These are phyloP conservation scores for Talaromyces atroroseus DNA, from an alignment of 2,329 filamentous ascomycete species.

Conservation along the genomic window DNA sequence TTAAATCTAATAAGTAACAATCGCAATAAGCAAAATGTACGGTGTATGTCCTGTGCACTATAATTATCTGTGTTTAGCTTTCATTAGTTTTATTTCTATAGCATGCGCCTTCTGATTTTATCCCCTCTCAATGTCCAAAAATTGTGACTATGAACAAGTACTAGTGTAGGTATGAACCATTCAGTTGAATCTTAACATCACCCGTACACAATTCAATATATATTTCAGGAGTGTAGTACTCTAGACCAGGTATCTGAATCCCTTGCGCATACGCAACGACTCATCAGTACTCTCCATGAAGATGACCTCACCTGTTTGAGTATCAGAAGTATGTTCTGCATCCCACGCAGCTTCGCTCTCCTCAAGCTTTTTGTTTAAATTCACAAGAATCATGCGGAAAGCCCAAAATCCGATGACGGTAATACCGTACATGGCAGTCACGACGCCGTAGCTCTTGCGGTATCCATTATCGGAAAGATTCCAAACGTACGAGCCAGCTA, in stretches of 20 bases:
- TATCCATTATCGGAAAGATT: not conserved
- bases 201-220: not conserved
- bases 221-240: not conserved
- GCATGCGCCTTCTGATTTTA: not conserved
- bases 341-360: not conserved
- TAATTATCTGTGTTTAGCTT: too few species aligned
- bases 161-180: not conserved
- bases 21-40: too few species aligned
- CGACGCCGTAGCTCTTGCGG: not conserved
- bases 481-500: slow-evolving; percentile 28
- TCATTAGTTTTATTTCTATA: not conserved
- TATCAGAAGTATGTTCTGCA: not conserved
- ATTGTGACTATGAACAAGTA: not conserved
- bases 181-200: not conserved
- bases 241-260: not conserved
- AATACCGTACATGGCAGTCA: not conserved
- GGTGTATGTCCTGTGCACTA: too few species aligned
- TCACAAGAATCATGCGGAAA: not conserved
- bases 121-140: not conserved
- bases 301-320: not conserved
- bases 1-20: too few species aligned
- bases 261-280: not conserved
- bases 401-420: not conserved
- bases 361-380: not conserved
- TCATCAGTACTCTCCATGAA: not conserved